Evolutionary conservation across 1,284 basidiomycete species (phyloP).

Genomic region (Microbotryum violaceum): DNA sequence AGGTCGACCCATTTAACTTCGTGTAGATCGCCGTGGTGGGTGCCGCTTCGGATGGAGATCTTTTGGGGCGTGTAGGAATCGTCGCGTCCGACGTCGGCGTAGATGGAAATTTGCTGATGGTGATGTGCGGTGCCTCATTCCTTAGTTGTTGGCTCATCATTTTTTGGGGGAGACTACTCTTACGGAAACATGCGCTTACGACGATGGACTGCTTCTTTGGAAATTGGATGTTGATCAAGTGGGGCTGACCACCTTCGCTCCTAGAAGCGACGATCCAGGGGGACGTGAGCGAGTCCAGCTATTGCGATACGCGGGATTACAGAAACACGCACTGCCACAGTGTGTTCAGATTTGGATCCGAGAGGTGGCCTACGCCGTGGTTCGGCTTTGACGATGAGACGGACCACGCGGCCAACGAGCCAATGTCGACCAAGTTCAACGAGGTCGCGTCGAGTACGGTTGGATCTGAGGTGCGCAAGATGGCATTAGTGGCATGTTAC

Average conservation of each 20-base stretch:
- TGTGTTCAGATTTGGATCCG: conserved; percentile 79
- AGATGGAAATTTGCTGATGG: conserved; percentile 77
- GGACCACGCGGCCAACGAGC: conserved; percentile 82
- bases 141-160: no score
- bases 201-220: conserved; percentile 81
- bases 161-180: neutral
- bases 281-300: neutral
- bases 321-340: conserved; percentile 85
- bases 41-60: conserved; percentile 82
- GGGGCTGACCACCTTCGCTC: conserved; percentile 94
- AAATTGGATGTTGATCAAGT: conserved; percentile 91
- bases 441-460: no score
- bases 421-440: conserved; percentile 56
- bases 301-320: neutral
- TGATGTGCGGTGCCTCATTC: neutral
- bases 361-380: conserved; percentile 85
- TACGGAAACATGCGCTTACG: conserved; percentile 45
- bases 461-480: no score
- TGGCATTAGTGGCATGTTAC: no score
- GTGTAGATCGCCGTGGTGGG: conserved; percentile 82
- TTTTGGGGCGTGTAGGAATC: conserved; percentile 96
- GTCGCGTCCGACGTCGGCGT: conserved; percentile 76
- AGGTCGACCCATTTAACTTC: conserved; percentile 78
- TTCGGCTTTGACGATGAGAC: conserved; percentile 96
- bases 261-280: conserved; percentile 45